Percentiles rank a stretch among this genome's conserved stretches.
phyloP scores from a whole-genome alignment of 768 basidiomycete species.

The Amanita jacksonii region DNA sequence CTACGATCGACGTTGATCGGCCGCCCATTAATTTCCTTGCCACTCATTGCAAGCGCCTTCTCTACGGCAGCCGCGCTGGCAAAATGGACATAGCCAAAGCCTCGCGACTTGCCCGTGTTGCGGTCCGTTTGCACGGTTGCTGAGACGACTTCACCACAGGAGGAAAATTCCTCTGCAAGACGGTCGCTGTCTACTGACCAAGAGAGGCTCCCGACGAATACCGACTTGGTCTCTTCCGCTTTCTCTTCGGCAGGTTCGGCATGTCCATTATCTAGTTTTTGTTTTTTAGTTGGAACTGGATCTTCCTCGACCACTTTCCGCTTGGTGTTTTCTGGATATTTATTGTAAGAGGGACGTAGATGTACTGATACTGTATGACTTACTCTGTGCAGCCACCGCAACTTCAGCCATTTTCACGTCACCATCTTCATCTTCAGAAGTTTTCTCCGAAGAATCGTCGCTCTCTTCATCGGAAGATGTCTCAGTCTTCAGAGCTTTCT shows the following conservation, averaged over 20 bases:
- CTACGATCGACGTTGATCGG: slow-evolving; percentile 80
- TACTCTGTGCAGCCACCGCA: slow-evolving; percentile 30
- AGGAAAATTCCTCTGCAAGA: slow-evolving; percentile 82
- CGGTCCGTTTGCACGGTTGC: slow-evolving; percentile 85
- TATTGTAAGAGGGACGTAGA: slow-evolving; percentile 4
- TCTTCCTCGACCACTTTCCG: slow-evolving; percentile 69
- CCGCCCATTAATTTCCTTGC: slow-evolving; percentile 89
- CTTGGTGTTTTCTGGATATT: slow-evolving; percentile 41
- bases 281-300: slow-evolving; percentile 66
- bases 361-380: slow-evolving; percentile 7
- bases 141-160: slow-evolving; percentile 82
- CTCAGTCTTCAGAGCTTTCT: slow-evolving; percentile 11
- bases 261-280: slow-evolving; percentile 58
- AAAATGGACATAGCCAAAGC: slow-evolving; percentile 81
- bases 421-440: slow-evolving; percentile 20
- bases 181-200: slow-evolving; percentile 98
- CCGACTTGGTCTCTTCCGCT: slow-evolving; percentile 47
- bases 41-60: slow-evolving; percentile 73
- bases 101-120: slow-evolving; percentile 71
- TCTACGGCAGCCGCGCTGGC: slow-evolving; percentile 60
- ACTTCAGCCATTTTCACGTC: slow-evolving; percentile 56
- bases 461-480: slow-evolving; percentile 12
- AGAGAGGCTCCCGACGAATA: slow-evolving; percentile 89
- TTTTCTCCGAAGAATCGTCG: slow-evolving; percentile 11
- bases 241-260: slow-evolving; percentile 30